A percentile compares a stretch with the other conserved stretches of the same genome.
Evolutionary conservation across 208 protist genomes (phyloP).

Genomic region (Leishmania tropica): DNA sequence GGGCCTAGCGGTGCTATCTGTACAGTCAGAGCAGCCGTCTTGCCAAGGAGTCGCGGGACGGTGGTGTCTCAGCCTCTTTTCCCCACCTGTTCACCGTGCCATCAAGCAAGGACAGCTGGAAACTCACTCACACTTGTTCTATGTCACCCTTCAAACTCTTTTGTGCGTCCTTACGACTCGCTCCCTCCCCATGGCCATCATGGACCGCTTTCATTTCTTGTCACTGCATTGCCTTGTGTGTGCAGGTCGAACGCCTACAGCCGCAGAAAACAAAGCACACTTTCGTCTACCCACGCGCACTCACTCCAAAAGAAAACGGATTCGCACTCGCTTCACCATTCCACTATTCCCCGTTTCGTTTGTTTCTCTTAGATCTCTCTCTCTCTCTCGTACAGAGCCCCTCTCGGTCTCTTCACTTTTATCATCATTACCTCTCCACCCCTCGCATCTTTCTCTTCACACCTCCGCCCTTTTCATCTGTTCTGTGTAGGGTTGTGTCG

Average conservation of each 20-base stretch:
- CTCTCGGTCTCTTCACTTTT: background rate
- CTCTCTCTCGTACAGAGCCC: slow-evolving; percentile 3
- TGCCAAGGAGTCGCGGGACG: background rate
- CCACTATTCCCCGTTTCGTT: background rate
- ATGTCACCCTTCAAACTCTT: background rate
- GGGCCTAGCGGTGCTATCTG: background rate
- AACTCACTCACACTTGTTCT: background rate
- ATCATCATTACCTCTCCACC: slow-evolving; percentile 3
- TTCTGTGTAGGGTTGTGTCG: slow-evolving; percentile 2
- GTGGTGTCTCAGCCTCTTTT: background rate
- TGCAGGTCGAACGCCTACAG: background rate
- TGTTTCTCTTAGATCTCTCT: slow-evolving; percentile 10
- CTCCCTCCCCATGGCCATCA: background rate
- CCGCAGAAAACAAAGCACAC: slow-evolving; percentile 1
- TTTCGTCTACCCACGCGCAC: background rate
- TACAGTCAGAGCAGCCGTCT: background rate
- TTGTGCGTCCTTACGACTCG: background rate
- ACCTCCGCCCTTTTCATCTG: background rate
- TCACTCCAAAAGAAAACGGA: background rate
- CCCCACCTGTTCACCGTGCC: background rate
- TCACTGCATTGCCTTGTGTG: background rate
- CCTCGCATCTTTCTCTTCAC: background rate
- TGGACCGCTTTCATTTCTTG: background rate
- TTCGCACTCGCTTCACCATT: background rate
- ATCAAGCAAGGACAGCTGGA: background rate